These are phyloP conservation scores for Fusarium palustre DNA, from an alignment of 2,329 filamentous ascomycete species.

Conservation along the genomic window DNA sequence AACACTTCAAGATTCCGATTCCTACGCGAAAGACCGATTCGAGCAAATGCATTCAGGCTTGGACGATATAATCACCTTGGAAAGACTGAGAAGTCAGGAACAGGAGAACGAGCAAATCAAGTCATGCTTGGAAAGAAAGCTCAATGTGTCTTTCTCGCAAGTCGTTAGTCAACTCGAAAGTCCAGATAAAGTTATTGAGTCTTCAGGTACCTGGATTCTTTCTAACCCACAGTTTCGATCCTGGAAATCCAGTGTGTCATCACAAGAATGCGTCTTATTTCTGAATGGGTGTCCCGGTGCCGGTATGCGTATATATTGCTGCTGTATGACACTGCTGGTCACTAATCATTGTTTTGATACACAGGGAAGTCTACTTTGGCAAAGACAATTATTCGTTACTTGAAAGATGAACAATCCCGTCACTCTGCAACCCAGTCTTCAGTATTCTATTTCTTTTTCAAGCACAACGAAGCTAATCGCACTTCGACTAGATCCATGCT, in stretches of 20 bases:
- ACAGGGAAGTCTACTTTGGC: not conserved
- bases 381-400: not conserved
- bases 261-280: accelerated
- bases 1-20: accelerated
- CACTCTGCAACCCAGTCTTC: accelerated
- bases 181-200: not conserved
- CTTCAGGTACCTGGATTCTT: not conserved
- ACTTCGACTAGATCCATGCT: not conserved
- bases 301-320: accelerated
- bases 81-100: not conserved
- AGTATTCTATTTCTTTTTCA: not conserved
- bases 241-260: not conserved
- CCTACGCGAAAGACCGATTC: not conserved
- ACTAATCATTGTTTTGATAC: accelerated
- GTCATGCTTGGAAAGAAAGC: not conserved
- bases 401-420: accelerated
- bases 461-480: not conserved
- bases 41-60: not conserved
- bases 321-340: accelerated
- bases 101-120: not conserved
- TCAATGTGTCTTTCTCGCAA: not conserved
- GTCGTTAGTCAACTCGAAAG: not conserved
- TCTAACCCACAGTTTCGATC: accelerated
- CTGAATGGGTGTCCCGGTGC: not conserved
- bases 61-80: accelerated